Evolutionary conservation across 495 filamentous ascomycete genomes (phyloP), one percentile per base, ranked within the genome.

Genomic region (Jackrogersella minutella): DNA sequence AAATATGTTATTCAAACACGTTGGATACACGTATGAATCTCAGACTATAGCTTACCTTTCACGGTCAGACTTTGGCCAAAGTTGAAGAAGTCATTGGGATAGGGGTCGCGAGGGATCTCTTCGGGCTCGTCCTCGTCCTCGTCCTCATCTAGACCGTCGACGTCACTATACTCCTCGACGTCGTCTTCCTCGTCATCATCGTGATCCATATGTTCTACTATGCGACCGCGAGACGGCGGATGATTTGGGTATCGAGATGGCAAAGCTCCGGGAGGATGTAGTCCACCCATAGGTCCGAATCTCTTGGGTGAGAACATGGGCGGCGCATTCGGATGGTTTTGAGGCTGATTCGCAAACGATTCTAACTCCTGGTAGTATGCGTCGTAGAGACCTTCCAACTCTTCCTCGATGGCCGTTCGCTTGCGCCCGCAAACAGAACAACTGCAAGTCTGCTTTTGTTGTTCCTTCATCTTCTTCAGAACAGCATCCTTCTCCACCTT

Each of bases 401-500:
- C 96, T 77, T 99, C 95, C 77, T 99, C 95, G 70, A 99, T 99
- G 7, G 95, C 95, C 6, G 91, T 97, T 43, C 95, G 87, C 78
- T 98, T 99, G 65, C 95, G 87, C 50, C 95, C 95, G 80, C 95
- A 99, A 36, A 98, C 93, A 5, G 91, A 96, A 71, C 95, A 99
- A 73, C 93, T 97, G 79, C 95, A 99, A 2, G 95, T 98, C 73
- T 98, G 95, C 77, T 97, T 98, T 76, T 99, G 95, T 78, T 99
- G 95, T 76, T 99, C 96, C 80, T 99, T 99, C 95, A 99, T 99
- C 80, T 99, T 99, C 68, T 91, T 91, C 52, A 99, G 78, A 1
- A 99, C 95, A 5, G 96, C 95, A 78, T 98, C 93, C 74, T 99
- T 99, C 78, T 99, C 95, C 9, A 99, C 93, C 76, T 97, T 97